These are phyloP conservation scores for Hymenoscyphus occultus DNA, from an alignment of 2,329 filamentous ascomycete genomes.

Conservation along the genomic window DNA sequence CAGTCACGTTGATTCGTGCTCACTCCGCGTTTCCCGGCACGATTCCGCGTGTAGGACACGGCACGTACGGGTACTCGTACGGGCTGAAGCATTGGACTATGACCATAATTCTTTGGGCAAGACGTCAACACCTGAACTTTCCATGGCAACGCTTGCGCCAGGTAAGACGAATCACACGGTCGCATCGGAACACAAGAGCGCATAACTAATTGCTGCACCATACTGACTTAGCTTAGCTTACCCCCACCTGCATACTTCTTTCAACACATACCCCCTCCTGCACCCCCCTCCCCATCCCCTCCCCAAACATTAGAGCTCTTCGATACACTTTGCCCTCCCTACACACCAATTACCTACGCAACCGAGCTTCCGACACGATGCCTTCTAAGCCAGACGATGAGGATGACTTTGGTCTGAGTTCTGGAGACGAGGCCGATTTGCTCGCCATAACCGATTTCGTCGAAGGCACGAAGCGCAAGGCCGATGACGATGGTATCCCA, in stretches of 20 bases:
- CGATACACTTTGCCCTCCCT: not conserved
- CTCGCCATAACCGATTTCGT: slow-evolving; percentile 13
- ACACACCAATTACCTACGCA: not conserved
- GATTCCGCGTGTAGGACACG: too few relatives aligned
- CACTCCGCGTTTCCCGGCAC: too few relatives aligned
- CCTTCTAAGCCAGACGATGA: not conserved
- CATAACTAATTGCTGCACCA: not conserved
- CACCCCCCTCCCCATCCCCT: too few relatives aligned
- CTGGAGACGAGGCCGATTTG: slow-evolving; percentile 23
- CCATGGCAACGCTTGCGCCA: not conserved
- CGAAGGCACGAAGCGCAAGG: slow-evolving; percentile 3
- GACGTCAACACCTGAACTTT: not conserved
- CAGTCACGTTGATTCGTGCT: too few relatives aligned
- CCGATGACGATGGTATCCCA: not conserved
- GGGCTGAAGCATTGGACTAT: too few relatives aligned
- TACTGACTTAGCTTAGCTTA: not conserved
- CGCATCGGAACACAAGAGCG: not conserved
- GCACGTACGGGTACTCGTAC: too few relatives aligned
- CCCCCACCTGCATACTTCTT: not conserved
- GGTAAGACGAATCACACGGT: not conserved
- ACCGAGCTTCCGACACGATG: not conserved
- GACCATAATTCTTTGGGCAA: too few relatives aligned
- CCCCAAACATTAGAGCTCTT: not conserved
- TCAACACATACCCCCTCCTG: not conserved
- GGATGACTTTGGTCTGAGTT: slow-evolving; percentile 24